These are phyloP conservation scores for Cornus kousa DNA, from an alignment of 148 eudicot genomes.

Conservation along the genomic window DNA sequence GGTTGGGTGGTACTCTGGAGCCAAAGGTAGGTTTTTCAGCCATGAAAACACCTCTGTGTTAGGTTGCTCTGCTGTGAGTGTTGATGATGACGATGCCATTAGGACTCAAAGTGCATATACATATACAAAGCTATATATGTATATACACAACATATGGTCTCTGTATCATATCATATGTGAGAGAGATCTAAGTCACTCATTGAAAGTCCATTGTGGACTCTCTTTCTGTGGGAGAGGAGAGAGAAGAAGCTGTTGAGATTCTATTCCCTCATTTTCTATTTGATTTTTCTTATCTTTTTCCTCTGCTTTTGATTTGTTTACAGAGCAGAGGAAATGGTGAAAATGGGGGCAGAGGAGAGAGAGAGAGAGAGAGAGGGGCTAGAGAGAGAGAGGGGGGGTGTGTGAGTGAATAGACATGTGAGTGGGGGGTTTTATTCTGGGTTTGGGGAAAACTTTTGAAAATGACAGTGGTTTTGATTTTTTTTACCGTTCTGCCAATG, in stretches of 20 bases:
- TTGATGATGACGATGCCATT: conserved; percentile 20
- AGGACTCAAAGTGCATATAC: conserved; percentile 1
- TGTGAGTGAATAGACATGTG: not conserved
- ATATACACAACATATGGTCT: not conserved
- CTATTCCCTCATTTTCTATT: conserved; percentile 14
- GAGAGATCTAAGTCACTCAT: conserved; percentile 14
- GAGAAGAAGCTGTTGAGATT: conserved; percentile 37
- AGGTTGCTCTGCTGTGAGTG: conserved; percentile 35
- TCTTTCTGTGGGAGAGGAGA: not conserved
- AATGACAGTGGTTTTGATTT: not conserved
- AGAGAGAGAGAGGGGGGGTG: not conserved
- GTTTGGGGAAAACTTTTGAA: conserved; percentile 6
- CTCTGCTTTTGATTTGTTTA: conserved; percentile 19
- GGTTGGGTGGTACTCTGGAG: conserved; percentile 92
- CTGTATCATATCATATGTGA: not conserved
- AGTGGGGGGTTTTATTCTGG: conserved; percentile 10
- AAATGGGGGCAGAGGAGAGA: not conserved
- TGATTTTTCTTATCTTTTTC: conserved; percentile 19
- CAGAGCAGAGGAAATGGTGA: conserved; percentile 29
- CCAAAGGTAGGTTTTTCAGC: conserved; percentile 87
- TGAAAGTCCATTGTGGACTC: conserved; percentile 1
- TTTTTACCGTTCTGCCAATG: not conserved
- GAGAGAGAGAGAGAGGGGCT: not conserved
- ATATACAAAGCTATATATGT: not conserved
- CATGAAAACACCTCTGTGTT: conserved; percentile 68